Conservation (phyloP, 768 basidiomycete genomes). For the Galerina sulciceps region DNA sequence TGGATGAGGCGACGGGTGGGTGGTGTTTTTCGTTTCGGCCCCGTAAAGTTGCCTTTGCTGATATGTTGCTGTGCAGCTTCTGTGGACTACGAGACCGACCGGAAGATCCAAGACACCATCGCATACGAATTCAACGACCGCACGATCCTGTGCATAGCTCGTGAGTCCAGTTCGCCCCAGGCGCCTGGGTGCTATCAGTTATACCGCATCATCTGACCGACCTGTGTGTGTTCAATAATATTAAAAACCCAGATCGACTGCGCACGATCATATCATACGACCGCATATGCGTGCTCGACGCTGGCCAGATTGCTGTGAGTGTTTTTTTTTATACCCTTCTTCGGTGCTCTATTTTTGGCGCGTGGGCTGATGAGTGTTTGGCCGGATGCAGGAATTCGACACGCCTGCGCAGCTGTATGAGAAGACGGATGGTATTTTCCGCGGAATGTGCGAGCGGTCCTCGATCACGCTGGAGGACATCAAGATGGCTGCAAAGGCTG, state of each 20-base stretch:
- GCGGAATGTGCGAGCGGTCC: constrained; percentile 86
- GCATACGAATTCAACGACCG: constrained; percentile 80
- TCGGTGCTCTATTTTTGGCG: background rate
- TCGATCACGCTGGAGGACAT: constrained; percentile 78
- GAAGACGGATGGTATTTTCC: constrained; percentile 68
- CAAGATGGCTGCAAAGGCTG: constrained; percentile 37
- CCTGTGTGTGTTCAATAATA: background rate
- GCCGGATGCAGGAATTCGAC: constrained; percentile 74
- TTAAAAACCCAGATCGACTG: constrained; percentile 62
- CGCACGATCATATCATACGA: constrained; percentile 90
- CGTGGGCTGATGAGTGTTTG: background rate
- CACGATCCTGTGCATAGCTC: constrained; percentile 88
- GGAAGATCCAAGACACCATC: constrained; percentile 91
- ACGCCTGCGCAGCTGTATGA: constrained; percentile 71
- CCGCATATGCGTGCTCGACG: constrained; percentile 85
- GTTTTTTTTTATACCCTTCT: background rate
- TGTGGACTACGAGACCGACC: constrained; percentile 88
- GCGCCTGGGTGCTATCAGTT: no score
- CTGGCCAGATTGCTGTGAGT: constrained; percentile 73
- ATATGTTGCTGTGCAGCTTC: constrained; percentile 51
- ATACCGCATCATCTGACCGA: constrained; percentile 8
- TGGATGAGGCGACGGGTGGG: constrained; percentile 87
- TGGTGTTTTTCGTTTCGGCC: background rate
- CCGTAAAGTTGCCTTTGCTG: background rate
- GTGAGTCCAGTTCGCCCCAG: constrained; percentile 43